phyloP scores from a whole-genome alignment of 2,329 filamentous ascomycete genomes.

The Cercospora citrullina region DNA sequence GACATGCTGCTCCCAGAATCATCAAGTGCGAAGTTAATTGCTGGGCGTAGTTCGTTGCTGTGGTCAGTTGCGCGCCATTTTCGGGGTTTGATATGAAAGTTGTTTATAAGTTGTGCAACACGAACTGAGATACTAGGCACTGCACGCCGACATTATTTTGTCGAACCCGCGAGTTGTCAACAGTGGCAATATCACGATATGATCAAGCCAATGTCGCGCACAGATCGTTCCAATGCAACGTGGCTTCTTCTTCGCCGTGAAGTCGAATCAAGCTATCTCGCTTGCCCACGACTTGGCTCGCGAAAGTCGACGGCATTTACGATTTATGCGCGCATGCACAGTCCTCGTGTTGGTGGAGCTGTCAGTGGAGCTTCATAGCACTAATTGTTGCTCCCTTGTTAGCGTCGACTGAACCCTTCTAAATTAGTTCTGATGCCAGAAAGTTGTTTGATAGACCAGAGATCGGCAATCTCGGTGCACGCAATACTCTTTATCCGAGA shows the following conservation, averaged over 20 bases:
- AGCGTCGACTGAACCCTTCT: not conserved
- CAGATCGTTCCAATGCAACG: not conserved
- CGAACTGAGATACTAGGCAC: no score
- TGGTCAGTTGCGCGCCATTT: not conserved
- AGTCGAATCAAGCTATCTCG: slow-evolving; percentile 10
- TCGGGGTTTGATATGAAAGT: not conserved
- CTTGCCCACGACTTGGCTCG: not conserved
- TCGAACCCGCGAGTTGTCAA: not conserved
- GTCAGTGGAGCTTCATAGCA: not conserved
- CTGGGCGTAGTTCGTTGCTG: not conserved
- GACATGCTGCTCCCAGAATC: no score
- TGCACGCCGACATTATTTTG: no score
- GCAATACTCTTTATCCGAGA: slow-evolving; percentile 2
- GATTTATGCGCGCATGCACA: not conserved
- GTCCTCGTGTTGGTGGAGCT: not conserved
- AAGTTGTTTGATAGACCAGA: not conserved
- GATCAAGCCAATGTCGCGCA: not conserved
- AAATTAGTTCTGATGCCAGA: not conserved
- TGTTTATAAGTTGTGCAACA: not conserved
- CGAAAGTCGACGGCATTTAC: not conserved
- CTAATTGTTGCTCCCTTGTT: not conserved
- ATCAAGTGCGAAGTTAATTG: not conserved
- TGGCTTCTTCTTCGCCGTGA: not conserved
- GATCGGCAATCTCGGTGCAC: slow-evolving; percentile 19
- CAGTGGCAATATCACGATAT: not conserved